Base-by-base conservation (phyloP, 331 rosid genomes). In the Malus hybrid region DNA sequence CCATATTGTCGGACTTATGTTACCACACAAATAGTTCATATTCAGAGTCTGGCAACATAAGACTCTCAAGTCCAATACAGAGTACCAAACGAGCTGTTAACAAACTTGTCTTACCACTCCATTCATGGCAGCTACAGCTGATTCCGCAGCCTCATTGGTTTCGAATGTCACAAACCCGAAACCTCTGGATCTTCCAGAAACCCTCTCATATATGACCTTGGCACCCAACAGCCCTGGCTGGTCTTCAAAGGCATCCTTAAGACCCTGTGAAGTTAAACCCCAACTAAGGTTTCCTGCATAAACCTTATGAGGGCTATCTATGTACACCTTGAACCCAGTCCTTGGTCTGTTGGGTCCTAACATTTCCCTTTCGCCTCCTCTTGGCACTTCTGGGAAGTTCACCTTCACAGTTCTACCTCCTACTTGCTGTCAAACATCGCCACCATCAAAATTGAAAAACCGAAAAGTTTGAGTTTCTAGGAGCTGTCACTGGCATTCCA, bases 211-310 rank as follows among this genome's bases (percentile, higher is more conserved):
- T 65, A 90, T 78, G 78, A 95, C 89, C 79, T 89, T 92, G 74
- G 99, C 97, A 75, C 97, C 79, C 90, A 95, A 76, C 48, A 92
- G 6, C 60, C 99, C 97, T n/a, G 86, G 97, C 83, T 83, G 97
- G 28, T 62, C 82, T 66, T 83, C 96, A 81, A 95, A 92, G 68
- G 90, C 97, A 42, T 90, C 97, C 74, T 79, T 82, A 19, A 95
- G 96, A 76, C 82, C 87, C 85, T 86, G 85, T 36, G 99, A 90
- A 74, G 87, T 89, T 60, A 95, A 74, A 28, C 86, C 73, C 99
- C 97, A 95, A 18, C 92, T 88, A 75, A 95, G 99, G 82, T 95
- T 95, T 71, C 99, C 99, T 7, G 96, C 97, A 80, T 92, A 92
- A 68, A 95, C 78, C 82, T 90, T 92, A 76, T 95, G 84, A 79